A percentile compares a stretch with the other conserved stretches of the same genome.
phyloP scores from a whole-genome alignment of 2,329 filamentous ascomycete species.

The Venturia asperata region DNA sequence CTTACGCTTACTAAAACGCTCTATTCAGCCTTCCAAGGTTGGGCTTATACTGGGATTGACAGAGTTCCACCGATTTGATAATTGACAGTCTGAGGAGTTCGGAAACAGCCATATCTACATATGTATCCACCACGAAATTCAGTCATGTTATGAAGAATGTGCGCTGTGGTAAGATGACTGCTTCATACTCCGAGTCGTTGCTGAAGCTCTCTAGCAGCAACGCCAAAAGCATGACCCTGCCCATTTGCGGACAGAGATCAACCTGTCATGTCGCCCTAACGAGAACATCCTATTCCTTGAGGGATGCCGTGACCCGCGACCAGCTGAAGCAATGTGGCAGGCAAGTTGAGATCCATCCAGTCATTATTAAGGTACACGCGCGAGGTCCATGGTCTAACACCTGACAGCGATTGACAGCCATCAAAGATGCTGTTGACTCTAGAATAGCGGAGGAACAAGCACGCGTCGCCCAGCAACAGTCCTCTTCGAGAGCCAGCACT shows the following conservation, averaged over 20 bases:
- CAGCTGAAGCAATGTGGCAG: conserved; percentile 18
- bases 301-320: neutral
- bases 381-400: neutral
- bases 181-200: neutral
- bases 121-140: neutral
- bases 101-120: neutral
- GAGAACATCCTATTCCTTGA: neutral
- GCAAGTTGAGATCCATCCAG: conserved; percentile 5
- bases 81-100: too few relatives aligned
- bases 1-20: neutral
- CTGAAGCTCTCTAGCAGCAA: neutral
- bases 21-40: conserved; percentile 7
- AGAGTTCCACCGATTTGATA: neutral
- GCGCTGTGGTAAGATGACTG: neutral
- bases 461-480: conserved; percentile 44
- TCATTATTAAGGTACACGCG: neutral
- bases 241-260: neutral
- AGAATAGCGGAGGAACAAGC: conserved; percentile 89
- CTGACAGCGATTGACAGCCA: conserved; percentile 10
- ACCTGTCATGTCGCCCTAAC: conserved; percentile 11
- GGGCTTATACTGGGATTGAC: neutral
- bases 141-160: neutral
- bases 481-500: conserved; percentile 39
- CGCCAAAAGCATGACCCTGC: neutral
- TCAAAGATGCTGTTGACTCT: conserved; percentile 78